Evolutionary conservation across 179 eudicot species (phyloP), one percentile per base, ranked within the genome.

Genomic region (Actinidia polygama): DNA sequence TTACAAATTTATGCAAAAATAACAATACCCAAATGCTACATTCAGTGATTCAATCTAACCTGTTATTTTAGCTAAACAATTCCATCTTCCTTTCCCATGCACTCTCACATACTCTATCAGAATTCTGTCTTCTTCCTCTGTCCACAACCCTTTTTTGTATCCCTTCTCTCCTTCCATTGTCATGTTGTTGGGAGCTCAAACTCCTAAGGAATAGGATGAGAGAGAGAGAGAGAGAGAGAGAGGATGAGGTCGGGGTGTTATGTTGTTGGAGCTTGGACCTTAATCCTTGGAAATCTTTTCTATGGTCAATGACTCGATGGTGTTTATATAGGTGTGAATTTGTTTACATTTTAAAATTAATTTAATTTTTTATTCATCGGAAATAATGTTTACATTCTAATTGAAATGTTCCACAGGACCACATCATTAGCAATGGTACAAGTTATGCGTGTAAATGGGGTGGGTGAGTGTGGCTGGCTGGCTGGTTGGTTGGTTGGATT

Each of bases 21-120:
- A 26, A 30, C 10, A 54, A 7, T 58, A 14, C 47, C 19, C 21
- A n/a, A n/a, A n/a, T n/a, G n/a, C n/a, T n/a, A 7, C 67, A 69
- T 4, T 0, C 19, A 7, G 30, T 75, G 77, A 79, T 4, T 73
- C 50, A 75, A n/a, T 21, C 50, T 0, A 58, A 85, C 87, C 87
- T 26, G 87, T 85, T 47, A 66, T 66, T 30, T 75, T 69, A 24
- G 85, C 80, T 16, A 79, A 46, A 73, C 83, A 80, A 58, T 85
- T 85, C 87, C 87, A 85, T 47, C 78, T 79, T 21, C 85, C 85
- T 73, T 83, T 83, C 5, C 87, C 87, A 53, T 85, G 83, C 62
- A 54, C 21, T 74, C 78, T 79, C 1, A 85, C 51, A 64, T 83
- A 75, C 47, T 85, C 87, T 67, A 58, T 67, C 57, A 85, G 85